A percentile compares a stretch with the other conserved stretches of the same genome.
Conservation (phyloP, 768 basidiomycete species). For the Serendipita sp. region DNA sequence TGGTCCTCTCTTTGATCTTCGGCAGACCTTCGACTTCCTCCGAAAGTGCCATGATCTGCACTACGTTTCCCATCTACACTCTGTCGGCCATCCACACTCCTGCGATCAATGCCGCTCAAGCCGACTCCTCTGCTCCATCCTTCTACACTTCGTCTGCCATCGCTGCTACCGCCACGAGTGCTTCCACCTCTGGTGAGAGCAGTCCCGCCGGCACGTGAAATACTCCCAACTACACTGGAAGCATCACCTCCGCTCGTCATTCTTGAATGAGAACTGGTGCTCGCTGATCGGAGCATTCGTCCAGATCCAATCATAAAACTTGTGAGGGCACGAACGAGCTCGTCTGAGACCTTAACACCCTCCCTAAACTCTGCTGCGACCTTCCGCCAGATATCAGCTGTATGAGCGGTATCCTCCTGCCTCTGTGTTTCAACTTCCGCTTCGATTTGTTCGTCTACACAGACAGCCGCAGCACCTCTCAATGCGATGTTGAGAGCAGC, state of each 20-base stretch:
- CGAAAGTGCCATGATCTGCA: neutral
- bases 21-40: neutral
- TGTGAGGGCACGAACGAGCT: slow-evolving; percentile 59
- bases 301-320: slow-evolving; percentile 62
- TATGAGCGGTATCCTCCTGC: slow-evolving; percentile 23
- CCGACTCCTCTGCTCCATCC: neutral
- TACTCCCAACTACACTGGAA: neutral
- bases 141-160: neutral
- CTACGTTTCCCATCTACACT: neutral
- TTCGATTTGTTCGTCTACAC: slow-evolving; percentile 59
- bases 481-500: slow-evolving; percentile 50
- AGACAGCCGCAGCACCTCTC: slow-evolving; percentile 34
- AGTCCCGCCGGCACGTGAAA: neutral
- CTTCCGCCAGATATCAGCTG: slow-evolving; percentile 45
- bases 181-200: neutral
- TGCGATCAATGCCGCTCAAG: neutral
- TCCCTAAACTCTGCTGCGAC: slow-evolving; percentile 62
- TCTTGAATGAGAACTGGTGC: neutral
- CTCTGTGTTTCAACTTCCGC: slow-evolving; percentile 35
- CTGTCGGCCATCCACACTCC: neutral
- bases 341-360: slow-evolving; percentile 53
- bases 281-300: slow-evolving; percentile 43
- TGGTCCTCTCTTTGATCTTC: neutral
- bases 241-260: neutral
- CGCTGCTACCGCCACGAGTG: neutral